Evolutionary conservation across 2,329 filamentous ascomycete species (phyloP).

Genomic region (Neopestalotiopsis rosae): DNA sequence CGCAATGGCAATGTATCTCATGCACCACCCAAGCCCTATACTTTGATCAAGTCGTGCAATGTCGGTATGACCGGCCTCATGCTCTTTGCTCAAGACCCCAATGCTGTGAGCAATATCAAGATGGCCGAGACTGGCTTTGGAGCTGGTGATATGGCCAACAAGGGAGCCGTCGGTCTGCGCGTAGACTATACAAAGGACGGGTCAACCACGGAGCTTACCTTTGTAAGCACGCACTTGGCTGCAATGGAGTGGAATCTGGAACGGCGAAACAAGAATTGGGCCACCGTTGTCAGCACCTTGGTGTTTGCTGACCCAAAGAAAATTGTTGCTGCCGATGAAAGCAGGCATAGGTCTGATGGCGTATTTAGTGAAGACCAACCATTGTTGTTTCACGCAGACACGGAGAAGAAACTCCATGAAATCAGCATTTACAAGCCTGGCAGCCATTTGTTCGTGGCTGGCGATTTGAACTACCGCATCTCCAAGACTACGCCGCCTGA

Average conservation of each 20-base stretch:
- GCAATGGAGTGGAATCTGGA: constrained; percentile 82
- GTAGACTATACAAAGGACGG: constrained; percentile 60
- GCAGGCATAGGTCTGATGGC: constrained; percentile 20
- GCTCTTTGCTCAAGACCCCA: constrained; percentile 74
- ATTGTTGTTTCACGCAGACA: constrained; percentile 29
- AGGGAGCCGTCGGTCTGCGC: constrained; percentile 85
- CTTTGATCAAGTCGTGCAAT: constrained; percentile 73
- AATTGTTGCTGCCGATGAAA: constrained; percentile 32
- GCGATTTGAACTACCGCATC: constrained; percentile 95
- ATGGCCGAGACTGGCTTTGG: constrained; percentile 87
- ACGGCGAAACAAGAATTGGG: constrained; percentile 87
- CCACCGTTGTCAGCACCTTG: constrained; percentile 77
- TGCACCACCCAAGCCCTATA: constrained; percentile 57
- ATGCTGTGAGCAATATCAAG: constrained; percentile 68
- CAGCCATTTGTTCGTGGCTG: constrained; percentile 83
- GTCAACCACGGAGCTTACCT: constrained; percentile 71
- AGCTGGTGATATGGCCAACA: constrained; percentile 89
- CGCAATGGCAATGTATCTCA: constrained; percentile 22
- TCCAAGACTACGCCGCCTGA: constrained; percentile 67
- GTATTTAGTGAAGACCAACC: constrained; percentile 22
- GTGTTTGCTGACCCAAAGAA: constrained; percentile 69
- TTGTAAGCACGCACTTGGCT: constrained; percentile 86
- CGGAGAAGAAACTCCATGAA: constrained; percentile 52
- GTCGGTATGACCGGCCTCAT: constrained; percentile 90
- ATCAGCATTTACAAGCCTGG: constrained; percentile 76